Conservation (phyloP, 345 rosid genomes). For the Sisymbrium irio region DNA sequence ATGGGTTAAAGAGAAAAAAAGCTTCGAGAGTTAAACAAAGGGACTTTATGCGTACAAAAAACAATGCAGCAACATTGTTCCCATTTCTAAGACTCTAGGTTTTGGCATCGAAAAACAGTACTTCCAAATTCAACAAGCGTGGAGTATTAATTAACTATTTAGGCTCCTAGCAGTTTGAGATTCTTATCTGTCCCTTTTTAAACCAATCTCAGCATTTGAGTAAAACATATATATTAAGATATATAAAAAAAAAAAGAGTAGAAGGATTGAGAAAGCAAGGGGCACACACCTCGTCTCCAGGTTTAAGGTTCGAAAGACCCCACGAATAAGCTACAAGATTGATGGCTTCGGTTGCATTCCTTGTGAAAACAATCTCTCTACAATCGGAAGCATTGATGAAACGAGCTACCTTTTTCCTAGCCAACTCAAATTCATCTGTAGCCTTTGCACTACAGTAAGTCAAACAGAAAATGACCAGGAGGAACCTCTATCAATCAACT, state of each 20-base stretch:
- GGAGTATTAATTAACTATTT: background rate
- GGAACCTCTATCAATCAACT: background rate
- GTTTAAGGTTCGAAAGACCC: conserved; percentile 72
- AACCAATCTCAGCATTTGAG: background rate
- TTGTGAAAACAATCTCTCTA: conserved; percentile 80
- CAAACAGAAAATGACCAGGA: background rate
- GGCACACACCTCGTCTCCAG: conserved; percentile 73
- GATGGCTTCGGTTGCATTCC: conserved; percentile 96
- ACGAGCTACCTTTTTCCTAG: conserved; percentile 81
- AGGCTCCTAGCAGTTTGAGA: background rate
- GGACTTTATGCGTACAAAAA: background rate
- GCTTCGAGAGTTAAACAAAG: background rate
- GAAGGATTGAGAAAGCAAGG: background rate
- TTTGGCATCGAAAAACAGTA: background rate
- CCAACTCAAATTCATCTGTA: conserved; percentile 84
- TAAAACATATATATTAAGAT: background rate
- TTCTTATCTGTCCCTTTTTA: background rate
- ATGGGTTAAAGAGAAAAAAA: background rate
- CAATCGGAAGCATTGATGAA: conserved; percentile 76
- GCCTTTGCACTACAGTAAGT: conserved; percentile 68
- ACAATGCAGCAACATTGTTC: background rate
- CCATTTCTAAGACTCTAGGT: background rate
- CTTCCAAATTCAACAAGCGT: background rate
- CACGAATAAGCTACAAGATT: conserved; percentile 86
- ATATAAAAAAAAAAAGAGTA: background rate